phyloP scores from a whole-genome alignment of 164 flowering plant species.

The Vitis rupestris region DNA sequence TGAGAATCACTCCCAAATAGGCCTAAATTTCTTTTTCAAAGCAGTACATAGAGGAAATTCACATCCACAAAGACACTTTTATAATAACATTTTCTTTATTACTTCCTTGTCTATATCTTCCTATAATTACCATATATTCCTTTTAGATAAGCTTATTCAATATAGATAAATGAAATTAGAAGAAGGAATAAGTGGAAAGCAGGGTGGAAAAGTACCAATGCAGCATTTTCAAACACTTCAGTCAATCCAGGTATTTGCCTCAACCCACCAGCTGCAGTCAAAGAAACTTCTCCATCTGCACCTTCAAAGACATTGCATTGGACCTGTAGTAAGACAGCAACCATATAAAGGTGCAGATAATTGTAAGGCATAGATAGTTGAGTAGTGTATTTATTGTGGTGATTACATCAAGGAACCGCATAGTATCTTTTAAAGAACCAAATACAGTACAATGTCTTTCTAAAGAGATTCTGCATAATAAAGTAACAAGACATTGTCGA shows the following conservation, averaged over 20 bases:
- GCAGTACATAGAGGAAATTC: too few relatives aligned
- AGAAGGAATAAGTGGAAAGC: background rate
- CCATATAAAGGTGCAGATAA: conserved; percentile 2
- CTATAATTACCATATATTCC: background rate
- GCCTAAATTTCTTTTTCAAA: too few relatives aligned
- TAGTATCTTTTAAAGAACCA: background rate
- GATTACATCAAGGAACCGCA: background rate
- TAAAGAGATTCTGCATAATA: background rate
- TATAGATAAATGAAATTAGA: background rate
- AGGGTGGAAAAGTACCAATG: conserved; percentile 50
- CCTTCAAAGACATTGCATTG: conserved; percentile 95
- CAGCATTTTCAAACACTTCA: conserved; percentile 78
- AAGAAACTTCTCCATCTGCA: conserved; percentile 80
- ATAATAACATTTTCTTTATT: too few relatives aligned
- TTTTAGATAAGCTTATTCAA: background rate
- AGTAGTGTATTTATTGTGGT: background rate
- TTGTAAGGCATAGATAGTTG: background rate
- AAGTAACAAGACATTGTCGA: background rate
- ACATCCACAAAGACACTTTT: too few relatives aligned
- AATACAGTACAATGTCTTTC: background rate
- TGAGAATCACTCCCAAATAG: too few relatives aligned
- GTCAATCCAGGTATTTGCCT: conserved; percentile 76
- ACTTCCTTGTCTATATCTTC: background rate
- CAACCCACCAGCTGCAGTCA: conserved; percentile 92
- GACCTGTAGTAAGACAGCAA: conserved; percentile 44